phyloP scores from a whole-genome alignment of 768 basidiomycete species.

The Boletus pseudopeckii region DNA sequence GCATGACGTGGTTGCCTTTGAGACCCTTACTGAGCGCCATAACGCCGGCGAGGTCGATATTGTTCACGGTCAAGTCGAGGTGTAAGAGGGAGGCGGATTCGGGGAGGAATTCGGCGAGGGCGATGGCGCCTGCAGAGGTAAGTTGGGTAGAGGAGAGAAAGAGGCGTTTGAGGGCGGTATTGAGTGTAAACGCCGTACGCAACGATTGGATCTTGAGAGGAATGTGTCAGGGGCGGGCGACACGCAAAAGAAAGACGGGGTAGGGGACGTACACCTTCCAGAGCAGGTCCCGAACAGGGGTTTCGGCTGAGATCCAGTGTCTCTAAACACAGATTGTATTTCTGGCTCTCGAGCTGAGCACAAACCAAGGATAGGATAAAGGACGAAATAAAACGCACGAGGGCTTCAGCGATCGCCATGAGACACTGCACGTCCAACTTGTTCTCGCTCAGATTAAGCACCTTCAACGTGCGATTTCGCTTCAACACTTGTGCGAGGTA shows the following conservation, averaged over 20 bases:
- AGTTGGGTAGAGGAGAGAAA: conserved; percentile 85
- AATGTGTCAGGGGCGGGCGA: not conserved
- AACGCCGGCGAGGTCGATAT: conserved; percentile 83
- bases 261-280: conserved; percentile 75
- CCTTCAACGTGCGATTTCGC: conserved; percentile 90
- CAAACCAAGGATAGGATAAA: not conserved
- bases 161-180: conserved; percentile 85
- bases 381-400: conserved; percentile 49
- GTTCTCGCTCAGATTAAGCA: conserved; percentile 93
- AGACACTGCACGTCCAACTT: conserved; percentile 83
- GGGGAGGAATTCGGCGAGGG: conserved; percentile 93
- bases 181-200: conserved; percentile 89
- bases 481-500: conserved; percentile 96
- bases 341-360: conserved; percentile 43
- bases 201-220: conserved; percentile 71
- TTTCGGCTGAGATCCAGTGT: conserved; percentile 92
- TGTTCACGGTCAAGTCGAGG: conserved; percentile 84
- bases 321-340: conserved; percentile 92
- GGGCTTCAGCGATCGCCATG: conserved; percentile 78
- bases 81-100: conserved; percentile 85
- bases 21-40: conserved; percentile 88
- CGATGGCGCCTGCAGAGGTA: conserved; percentile 83
- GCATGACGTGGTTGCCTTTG: conserved; percentile 78
- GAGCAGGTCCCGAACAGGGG: conserved; percentile 83
- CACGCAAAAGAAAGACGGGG: not conserved